Base-by-base conservation (phyloP, 257 asterid species). In the Salvia hispanica region DNA sequence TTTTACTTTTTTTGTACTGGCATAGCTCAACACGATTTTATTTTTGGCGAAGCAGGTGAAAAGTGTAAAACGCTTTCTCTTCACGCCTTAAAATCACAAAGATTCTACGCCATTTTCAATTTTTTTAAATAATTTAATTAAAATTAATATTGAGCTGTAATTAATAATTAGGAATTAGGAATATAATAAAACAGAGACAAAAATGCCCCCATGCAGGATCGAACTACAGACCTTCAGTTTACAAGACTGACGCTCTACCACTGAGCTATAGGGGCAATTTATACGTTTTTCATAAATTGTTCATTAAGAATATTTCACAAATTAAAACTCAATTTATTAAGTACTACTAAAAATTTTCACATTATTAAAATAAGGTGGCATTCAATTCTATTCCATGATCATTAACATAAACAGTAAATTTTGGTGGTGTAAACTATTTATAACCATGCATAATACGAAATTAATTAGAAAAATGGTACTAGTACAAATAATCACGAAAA, bases 21-120 rank as follows among this genome's bases (percentile, higher is more conserved):
- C 12, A 52, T 3, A 44, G 61, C 40, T 59, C 9, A 39, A 6
- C 54, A 62, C 70, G 5, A 52, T 40, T 71, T 25, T 25, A 25
- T 25, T 25, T 25, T 43, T 71, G 48, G 62, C 64, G 18, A 61
- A 50, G 8, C 63, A 61, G 11, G 13, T 4, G 53, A 28, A 60
- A 70, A 61, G 69, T 11, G 31, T 46, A 14, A 9, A 15, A 62
- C 46, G 3, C n/a, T 7, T 71, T 71, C 40, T 43, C 9, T 48
- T 18, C 2, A 47, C 25, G 15, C 10, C 46, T 47, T 48, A 4
- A 36, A 18, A 46, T 47, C 11, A 40, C 34, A 47, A 47, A 64
- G 58, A 47, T 64, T 33, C 37, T 5, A 9, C 2, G 16, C 11
- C 13, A 4, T 59, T 21, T 10, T 36, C 1, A 0, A 14, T 47